Evolutionary conservation across 441 rosid genomes (phyloP), one percentile per base, ranked within the genome.

Genomic region (Brassica balearica): DNA sequence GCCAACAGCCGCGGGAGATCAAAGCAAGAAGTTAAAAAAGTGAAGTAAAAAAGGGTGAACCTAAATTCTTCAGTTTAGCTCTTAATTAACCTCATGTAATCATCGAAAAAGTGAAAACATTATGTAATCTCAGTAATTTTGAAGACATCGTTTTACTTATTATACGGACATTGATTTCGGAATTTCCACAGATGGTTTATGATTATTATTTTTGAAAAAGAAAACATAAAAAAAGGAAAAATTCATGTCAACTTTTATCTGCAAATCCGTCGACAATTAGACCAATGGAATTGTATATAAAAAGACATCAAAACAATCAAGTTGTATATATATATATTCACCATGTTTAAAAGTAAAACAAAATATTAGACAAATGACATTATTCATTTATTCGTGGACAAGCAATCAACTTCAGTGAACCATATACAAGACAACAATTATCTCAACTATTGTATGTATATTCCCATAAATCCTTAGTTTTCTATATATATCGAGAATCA

Each of bases 1-100:
- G 84, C 80, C 74, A 88, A 87, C 81, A 83, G 87, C 82, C 60
- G 83, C 84, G 43, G 77, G 59, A 32, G 81, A 72, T 3, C 64
- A 78, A 78, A 29, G 59, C 48, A 79, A 79, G 65, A 70, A 74
- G 51, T 80, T 25, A 25, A n/a, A 73, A 19, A 73, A 38, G 32
- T 27, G 6, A 38, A 9, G 46, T 38, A 9, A 38, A 36, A 62
- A 43, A 29, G 29, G 62, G 61, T 41, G 67, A 67, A 46, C 48
- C 46, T 11, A 10, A 10, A 73, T 51, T 34, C 12, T 67, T 59
- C 22, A 29, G 14, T 15, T 78, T n/a, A 66, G 68, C 68, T 71
- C 34, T 71, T 51, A 59, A 8, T 36, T 36, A 36, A 14, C 41
- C 41, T 36, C 0, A 36, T 36, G 9, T 36, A 36, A 36, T 36